Conservation (phyloP, 2,329 filamentous ascomycete species). For the Lasiodiplodia hormozganensis region DNA sequence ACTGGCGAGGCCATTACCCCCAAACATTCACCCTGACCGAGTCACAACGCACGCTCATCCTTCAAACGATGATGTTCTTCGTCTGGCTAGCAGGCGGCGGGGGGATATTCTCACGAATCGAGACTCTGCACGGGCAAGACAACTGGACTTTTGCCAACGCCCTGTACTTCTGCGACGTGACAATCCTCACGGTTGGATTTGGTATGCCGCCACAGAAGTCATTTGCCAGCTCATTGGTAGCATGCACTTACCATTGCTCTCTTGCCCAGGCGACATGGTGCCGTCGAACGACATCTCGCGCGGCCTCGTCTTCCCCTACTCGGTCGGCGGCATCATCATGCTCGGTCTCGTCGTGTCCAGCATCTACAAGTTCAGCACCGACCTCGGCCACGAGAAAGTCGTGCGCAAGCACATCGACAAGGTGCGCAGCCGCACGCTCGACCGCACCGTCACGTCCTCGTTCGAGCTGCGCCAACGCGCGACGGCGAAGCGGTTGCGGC, state of each 20-base stretch:
- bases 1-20: slow-evolving; percentile 74
- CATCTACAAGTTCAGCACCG: slow-evolving; percentile 70
- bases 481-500: background rate
- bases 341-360: slow-evolving; percentile 83
- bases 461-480: slow-evolving; percentile 53
- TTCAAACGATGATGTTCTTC: slow-evolving; percentile 88
- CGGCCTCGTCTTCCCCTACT: slow-evolving; percentile 81
- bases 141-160: slow-evolving; percentile 79
- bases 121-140: slow-evolving; percentile 52
- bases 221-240: too few species aligned
- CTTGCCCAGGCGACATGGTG: slow-evolving; percentile 60
- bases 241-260: background rate
- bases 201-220: too few species aligned
- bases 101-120: slow-evolving; percentile 73
- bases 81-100: slow-evolving; percentile 81
- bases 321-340: slow-evolving; percentile 82
- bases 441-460: slow-evolving; percentile 61
- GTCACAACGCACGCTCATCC: slow-evolving; percentile 84
- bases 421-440: slow-evolving; percentile 61
- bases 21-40: slow-evolving; percentile 80
- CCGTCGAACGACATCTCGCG: slow-evolving; percentile 64
- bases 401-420: slow-evolving; percentile 65
- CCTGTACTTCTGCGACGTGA: slow-evolving; percentile 54
- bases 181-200: slow-evolving; percentile 50
- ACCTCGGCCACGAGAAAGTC: slow-evolving; percentile 68